These are phyloP conservation scores for Thelephora terrestris DNA, from an alignment of 1,284 basidiomycete genomes.

Conservation along the genomic window DNA sequence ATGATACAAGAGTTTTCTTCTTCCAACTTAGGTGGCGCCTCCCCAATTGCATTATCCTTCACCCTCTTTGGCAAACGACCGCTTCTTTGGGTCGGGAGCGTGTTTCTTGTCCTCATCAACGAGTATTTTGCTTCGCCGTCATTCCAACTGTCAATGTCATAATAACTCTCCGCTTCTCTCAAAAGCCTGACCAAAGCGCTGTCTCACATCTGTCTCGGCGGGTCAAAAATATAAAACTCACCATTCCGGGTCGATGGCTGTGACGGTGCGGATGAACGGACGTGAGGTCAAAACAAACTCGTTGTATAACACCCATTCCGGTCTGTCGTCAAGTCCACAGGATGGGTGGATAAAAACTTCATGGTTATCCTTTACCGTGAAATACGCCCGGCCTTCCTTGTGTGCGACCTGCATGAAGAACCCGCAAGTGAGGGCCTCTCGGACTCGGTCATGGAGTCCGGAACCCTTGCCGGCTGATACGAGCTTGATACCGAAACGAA, in stretches of 20 bases:
- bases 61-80: too few species aligned
- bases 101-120: not conserved
- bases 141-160: not conserved
- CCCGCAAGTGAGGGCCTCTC: not conserved
- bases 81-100: not conserved
- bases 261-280: not conserved
- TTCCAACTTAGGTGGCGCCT: too few species aligned
- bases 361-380: not conserved
- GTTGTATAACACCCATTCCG: not conserved
- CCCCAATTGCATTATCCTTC: too few species aligned
- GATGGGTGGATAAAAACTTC: not conserved
- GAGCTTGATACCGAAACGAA: not conserved
- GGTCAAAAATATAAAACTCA: not conserved
- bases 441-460: not conserved
- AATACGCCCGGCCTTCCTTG: not conserved
- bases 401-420: too few species aligned
- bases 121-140: not conserved
- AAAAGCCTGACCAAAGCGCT: not conserved
- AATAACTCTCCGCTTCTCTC: not conserved
- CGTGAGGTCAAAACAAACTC: not conserved
- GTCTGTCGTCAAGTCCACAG: not conserved
- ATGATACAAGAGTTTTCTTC: too few species aligned
- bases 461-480: not conserved
- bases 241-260: not conserved
- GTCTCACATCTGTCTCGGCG: too few species aligned